These are phyloP conservation scores for Lycium barbarum DNA, from an alignment of 257 asterid species.

Conservation along the genomic window DNA sequence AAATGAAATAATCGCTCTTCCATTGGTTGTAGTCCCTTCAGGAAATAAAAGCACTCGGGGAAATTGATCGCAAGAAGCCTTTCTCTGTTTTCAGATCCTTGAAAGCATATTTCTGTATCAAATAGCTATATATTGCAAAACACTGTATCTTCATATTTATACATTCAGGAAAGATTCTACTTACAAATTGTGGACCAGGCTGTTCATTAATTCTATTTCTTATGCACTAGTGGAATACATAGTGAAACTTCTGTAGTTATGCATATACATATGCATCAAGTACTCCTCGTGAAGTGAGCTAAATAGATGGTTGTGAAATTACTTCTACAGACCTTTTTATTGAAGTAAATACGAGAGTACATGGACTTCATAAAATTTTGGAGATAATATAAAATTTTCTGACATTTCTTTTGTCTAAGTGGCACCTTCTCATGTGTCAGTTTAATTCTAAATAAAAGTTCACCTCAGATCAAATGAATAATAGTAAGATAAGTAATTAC, in stretches of 20 bases:
- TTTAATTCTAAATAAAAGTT: neutral
- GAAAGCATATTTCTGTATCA: constrained; percentile 90
- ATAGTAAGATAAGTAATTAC: neutral
- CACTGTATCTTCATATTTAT: constrained; percentile 36
- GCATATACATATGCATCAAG: neutral
- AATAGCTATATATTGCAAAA: constrained; percentile 71
- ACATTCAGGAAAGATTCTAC: neutral
- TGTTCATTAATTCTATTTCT: neutral
- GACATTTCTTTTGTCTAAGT: neutral
- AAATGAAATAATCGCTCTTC: constrained; percentile 87
- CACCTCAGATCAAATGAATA: neutral
- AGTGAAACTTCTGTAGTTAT: constrained; percentile 11
- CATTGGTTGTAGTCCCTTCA: constrained; percentile 99
- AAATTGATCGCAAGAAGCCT: constrained; percentile 80
- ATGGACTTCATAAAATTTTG: constrained; percentile 3
- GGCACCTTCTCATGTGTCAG: constrained; percentile 6
- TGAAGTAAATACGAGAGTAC: neutral
- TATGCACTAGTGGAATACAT: neutral
- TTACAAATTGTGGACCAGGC: neutral
- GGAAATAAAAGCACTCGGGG: constrained; percentile 98
- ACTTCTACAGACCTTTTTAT: neutral
- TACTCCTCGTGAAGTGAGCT: neutral
- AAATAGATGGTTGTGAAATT: neutral
- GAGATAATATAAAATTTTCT: neutral
- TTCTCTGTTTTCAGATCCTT: constrained; percentile 98